Percentiles rank a stretch among this genome's conserved stretches.
Conservation (phyloP, 257 asterid genomes). For the Paulownia fortunei region DNA sequence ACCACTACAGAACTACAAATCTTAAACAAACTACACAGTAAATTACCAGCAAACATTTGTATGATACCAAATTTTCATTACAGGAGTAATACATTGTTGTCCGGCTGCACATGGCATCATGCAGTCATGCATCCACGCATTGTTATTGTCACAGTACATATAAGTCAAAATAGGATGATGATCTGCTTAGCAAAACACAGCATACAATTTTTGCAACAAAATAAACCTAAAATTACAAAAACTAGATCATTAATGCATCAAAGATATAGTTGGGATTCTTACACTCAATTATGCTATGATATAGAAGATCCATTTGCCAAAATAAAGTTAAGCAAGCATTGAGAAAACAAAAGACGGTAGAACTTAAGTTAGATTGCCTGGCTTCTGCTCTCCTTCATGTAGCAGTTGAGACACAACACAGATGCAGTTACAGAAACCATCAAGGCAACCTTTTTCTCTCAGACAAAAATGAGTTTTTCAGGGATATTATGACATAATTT, state of each 20-base stretch:
- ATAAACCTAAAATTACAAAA: neutral
- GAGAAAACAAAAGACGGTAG: neutral
- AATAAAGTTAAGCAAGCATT: neutral
- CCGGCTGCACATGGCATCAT: neutral
- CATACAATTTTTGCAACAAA: neutral
- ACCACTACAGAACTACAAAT: neutral
- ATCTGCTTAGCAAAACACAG: neutral
- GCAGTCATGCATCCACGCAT: neutral
- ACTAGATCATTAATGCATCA: neutral
- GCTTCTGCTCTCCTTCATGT: neutral
- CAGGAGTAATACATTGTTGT: neutral
- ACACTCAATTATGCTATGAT: neutral
- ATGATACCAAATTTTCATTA: too few species aligned
- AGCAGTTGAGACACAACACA: neutral
- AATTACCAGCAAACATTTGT: neutral
- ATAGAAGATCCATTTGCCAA: neutral
- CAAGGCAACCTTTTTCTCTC: neutral
- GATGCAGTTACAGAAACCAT: neutral
- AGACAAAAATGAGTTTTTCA: constrained; percentile 2
- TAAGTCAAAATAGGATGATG: neutral
- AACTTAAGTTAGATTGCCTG: neutral
- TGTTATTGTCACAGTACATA: neutral
- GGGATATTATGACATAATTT: neutral
- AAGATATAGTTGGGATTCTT: neutral
- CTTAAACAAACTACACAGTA: too few species aligned